phyloP scores from a whole-genome alignment of 768 basidiomycete genomes.

The Rubroboletus satanas region DNA sequence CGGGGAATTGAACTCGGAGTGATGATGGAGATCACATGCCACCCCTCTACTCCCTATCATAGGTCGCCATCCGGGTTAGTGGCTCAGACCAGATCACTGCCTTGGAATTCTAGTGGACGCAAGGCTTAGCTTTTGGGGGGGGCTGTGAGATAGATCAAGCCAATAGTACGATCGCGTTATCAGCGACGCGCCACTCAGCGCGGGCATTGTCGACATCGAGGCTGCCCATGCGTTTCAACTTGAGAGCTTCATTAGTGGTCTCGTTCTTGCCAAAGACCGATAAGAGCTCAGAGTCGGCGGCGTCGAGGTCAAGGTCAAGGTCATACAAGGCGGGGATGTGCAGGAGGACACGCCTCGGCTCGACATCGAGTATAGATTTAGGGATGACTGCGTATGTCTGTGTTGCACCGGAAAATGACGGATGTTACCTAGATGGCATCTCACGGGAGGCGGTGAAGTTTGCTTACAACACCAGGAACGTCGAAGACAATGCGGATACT shows the following conservation, averaged over 20 bases:
- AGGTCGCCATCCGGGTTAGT: background rate
- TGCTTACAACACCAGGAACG: constrained; percentile 57
- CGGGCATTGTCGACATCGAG: constrained; percentile 59
- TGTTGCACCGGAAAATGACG: background rate
- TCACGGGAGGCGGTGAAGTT: background rate
- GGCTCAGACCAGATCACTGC: constrained; percentile 2
- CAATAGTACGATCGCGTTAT: constrained; percentile 45
- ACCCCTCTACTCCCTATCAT: background rate
- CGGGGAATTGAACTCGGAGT: background rate
- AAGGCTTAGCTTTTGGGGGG: background rate
- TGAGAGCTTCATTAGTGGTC: constrained; percentile 33
- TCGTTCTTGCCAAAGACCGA: constrained; percentile 15
- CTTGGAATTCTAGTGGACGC: background rate
- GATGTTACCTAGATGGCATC: constrained; percentile 7
- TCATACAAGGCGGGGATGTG: constrained; percentile 43
- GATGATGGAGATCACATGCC: background rate
- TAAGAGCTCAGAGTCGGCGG: constrained; percentile 53
- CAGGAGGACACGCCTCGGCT: constrained; percentile 54
- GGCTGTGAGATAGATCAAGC: constrained; percentile 27
- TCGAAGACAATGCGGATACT: constrained; percentile 46
- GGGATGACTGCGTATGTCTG: constrained; percentile 48
- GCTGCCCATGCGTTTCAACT: constrained; percentile 53
- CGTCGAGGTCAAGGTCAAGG: constrained; percentile 57
- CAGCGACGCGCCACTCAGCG: constrained; percentile 66
- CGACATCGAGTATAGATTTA: constrained; percentile 59